Evolutionary conservation across 1,284 basidiomycete genomes (phyloP), one percentile per base, ranked within the genome.

Genomic region (Irpex rosettiformis): DNA sequence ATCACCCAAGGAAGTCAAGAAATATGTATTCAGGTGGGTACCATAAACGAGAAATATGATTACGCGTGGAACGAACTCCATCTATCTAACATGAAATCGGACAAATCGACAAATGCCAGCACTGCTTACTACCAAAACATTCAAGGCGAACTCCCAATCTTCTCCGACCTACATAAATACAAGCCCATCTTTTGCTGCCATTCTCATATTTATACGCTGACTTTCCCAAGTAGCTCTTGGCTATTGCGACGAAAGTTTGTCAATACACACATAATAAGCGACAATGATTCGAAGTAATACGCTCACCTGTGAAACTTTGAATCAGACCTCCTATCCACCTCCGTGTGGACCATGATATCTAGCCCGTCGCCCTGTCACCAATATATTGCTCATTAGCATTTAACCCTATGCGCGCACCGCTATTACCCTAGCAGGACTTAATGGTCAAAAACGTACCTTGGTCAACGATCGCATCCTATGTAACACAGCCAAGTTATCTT

Each of bases 321-420:
- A 5, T 40, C 33, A 40, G 33, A 40, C 1, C 33, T 16, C n/a
- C 33, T 40, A 16, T 40, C 33, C 33, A 40, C 33, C 33, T 40
- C 33, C 2, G 33, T 40, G n/a, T 40, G 33, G 13, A 40, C 33
- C 3, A 40, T n/a, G 33, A 40, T 40, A 40, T 40, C 33, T n/a
- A 40, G 33, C 33, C 13, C 33, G 6, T 40, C 33, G 11, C 33
- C 33, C 33, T 40, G n/a, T 4, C 10, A n/a, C 6, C 13, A 40
- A 40, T 16, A n/a, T 1, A 1, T 40, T 40, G 11, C 11, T 3
- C n/a, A 4, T 16, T 11, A 40, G 11, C 11, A 40, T 40, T 16
- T n/a, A 1, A 8, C 2, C 3, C 0, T 37, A 0, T 1, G 4
- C 10, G 4, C 33, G 1, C n/a, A n/a, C n/a, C n/a, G n/a, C n/a